Evolutionary conservation across 2,329 filamentous ascomycete species (phyloP), one percentile per base, ranked within the genome.

Genomic region (Claviceps sp.): DNA sequence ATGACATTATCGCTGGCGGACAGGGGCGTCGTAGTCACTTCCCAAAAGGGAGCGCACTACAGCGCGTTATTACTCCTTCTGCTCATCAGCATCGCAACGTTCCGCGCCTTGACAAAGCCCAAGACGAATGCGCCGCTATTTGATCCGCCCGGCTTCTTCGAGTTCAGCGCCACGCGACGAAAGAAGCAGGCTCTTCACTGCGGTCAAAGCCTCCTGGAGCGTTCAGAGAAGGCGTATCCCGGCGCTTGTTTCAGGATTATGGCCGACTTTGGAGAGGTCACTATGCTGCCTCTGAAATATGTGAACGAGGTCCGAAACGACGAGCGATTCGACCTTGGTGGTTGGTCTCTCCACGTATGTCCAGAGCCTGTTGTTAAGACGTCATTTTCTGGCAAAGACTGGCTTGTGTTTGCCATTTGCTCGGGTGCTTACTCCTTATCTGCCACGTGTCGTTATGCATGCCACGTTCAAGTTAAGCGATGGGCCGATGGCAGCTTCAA

Each of bases 271-370:
- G 48, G 24, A 16, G 48, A 49, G 13, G 14, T 49, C n/a, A 38
- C 44, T 8, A 30, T 50, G 26, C 18, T 50, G 6, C 48, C 48
- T 13, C 6, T 9, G 14, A 37, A 37, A 24, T 45, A 16, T 6
- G 41, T 41, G 2, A 26, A 50, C 36, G 41, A 50, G 13, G 26
- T 50, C 20, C 48, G 48, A 16, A 50, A 50, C 30, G 48, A 50
- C 40, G 30, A 45, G n/a, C 40, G 41, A n/a, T 26, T 50, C 22
- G 41, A 38, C 8, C 37, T 50, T 2, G 4, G 2, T 18, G 30
- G 20, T 9, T 50, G 37, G 8, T 4, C 5, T 5, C 44, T 18
- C n/a, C 24, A 37, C n/a, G 37, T 42, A 38, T 24, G 14, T 40
- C n/a, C 7, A 30, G 26, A 30, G 26, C 26, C 8, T 9, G 7